Evolutionary conservation across 805 yeast genomes (phyloP).

Genomic region (Yarrowia sp.): DNA sequence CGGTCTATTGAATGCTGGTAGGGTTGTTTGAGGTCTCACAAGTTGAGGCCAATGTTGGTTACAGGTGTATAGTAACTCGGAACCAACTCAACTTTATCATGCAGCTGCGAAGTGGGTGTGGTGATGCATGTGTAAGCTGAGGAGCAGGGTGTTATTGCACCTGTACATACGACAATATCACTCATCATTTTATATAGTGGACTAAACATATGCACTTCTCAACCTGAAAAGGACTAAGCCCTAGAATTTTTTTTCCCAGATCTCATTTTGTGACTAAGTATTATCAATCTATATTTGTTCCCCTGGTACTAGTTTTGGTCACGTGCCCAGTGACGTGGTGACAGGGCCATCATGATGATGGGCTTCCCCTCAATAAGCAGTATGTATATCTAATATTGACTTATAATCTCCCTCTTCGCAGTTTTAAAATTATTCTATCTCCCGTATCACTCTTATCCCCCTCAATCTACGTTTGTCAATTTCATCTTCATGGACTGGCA

Average conservation of each 20-base stretch:
- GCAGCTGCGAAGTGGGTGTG: constrained; percentile 16
- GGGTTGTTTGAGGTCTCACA: background rate
- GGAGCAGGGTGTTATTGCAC: background rate
- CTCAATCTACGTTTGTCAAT: background rate
- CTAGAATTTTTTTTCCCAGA: too few relatives aligned
- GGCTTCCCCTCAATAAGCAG: too few relatives aligned
- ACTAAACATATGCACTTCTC: too few relatives aligned
- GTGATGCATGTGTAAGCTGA: background rate
- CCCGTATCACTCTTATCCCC: background rate
- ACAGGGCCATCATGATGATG: background rate
- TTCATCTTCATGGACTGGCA: background rate
- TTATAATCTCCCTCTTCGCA: background rate
- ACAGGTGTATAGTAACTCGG: background rate
- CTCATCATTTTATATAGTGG: too few relatives aligned
- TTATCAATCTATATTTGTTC: background rate
- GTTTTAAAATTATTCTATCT: background rate
- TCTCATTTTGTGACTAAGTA: background rate
- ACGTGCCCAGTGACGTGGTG: constrained; percentile 2
- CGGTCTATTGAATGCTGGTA: background rate
- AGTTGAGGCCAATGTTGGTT: background rate
- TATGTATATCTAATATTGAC: too few relatives aligned
- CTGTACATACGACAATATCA: background rate
- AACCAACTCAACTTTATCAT: constrained; percentile 1
- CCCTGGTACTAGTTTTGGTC: background rate
- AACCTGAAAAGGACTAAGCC: too few relatives aligned